Conservation (phyloP, 352 stramenopile species). For the Phytophthora cactorum region DNA sequence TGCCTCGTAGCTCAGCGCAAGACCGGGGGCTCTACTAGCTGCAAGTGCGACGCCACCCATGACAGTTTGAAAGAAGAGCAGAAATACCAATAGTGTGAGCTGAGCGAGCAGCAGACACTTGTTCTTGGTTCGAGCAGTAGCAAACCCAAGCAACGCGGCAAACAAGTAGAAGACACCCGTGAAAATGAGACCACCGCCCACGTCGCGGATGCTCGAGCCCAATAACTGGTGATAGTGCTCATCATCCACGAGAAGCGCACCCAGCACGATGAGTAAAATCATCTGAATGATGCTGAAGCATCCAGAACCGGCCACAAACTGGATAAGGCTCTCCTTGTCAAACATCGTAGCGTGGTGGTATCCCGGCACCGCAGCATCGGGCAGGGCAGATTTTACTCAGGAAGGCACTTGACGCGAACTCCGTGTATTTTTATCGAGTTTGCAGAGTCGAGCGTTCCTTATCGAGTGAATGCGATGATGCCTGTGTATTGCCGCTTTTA, state of each 20-base stretch:
- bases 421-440: slow-evolving; percentile 33
- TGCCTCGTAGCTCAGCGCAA: slow-evolving; percentile 37
- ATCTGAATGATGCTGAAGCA: slow-evolving; percentile 74
- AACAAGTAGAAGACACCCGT: slow-evolving; percentile 64
- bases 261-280: slow-evolving; percentile 58
- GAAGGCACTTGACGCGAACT: too few relatives aligned
- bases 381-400: not conserved
- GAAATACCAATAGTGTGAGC: slow-evolving; percentile 50
- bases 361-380: slow-evolving; percentile 10
- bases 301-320: slow-evolving; percentile 60
- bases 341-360: slow-evolving; percentile 38
- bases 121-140: slow-evolving; percentile 68
- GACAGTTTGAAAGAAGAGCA: slow-evolving; percentile 70
- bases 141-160: slow-evolving; percentile 49
- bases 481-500: slow-evolving; percentile 16
- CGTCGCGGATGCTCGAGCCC: slow-evolving; percentile 55
- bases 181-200: slow-evolving; percentile 74
- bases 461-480: slow-evolving; percentile 17
- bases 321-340: slow-evolving; percentile 68
- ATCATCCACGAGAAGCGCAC: slow-evolving; percentile 53
- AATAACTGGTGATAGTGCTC: slow-evolving; percentile 71
- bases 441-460: slow-evolving; percentile 4
- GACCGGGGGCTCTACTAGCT: slow-evolving; percentile 28
- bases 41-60: slow-evolving; percentile 62
- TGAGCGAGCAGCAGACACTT: slow-evolving; percentile 75